Evolutionary conservation across 2,329 filamentous ascomycete genomes (phyloP).

Genomic region (Alternaria sp.): DNA sequence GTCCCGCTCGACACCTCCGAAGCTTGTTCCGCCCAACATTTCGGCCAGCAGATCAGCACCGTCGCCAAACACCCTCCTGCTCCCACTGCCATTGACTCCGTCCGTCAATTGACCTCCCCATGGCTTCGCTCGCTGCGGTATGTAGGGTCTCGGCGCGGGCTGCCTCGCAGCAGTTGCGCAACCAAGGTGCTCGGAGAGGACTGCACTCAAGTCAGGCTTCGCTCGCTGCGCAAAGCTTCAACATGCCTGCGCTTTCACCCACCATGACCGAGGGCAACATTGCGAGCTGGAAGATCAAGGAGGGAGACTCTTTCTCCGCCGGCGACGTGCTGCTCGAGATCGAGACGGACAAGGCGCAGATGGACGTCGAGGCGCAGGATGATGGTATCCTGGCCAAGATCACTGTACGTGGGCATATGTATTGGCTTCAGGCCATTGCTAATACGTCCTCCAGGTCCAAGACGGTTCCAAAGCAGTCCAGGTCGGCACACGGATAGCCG

Average conservation of each 20-base stretch:
- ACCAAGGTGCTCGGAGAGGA: constrained; percentile 64
- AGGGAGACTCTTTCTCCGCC: constrained; percentile 80
- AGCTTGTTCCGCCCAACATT: constrained; percentile 44
- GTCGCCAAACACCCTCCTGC: constrained; percentile 14
- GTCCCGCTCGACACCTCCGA: constrained; percentile 22
- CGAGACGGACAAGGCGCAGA: constrained; percentile 92
- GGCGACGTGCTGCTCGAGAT: constrained; percentile 91
- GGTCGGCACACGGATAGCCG: constrained; percentile 81
- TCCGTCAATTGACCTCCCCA: constrained; percentile 47
- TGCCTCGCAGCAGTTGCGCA: constrained; percentile 60
- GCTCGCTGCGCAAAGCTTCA: constrained; percentile 82
- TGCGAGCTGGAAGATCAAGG: constrained; percentile 82
- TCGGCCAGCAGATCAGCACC: constrained; percentile 29
- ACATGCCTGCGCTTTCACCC: constrained; percentile 88
- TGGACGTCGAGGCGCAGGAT: constrained; percentile 93
- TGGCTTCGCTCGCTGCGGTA: constrained; percentile 71
- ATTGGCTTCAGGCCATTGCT: neutral
- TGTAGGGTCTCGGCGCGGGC: constrained; percentile 69
- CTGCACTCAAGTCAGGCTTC: constrained; percentile 67
- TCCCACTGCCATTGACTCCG: constrained; percentile 15
- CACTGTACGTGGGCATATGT: constrained; percentile 51
- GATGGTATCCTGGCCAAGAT: constrained; percentile 89
- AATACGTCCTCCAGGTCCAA: constrained; percentile 51
- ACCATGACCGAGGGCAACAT: constrained; percentile 96
- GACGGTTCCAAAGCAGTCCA: constrained; percentile 78